Evolutionary conservation across 139 green algal genomes (phyloP).

Genomic region (Penium margaritaceum): DNA sequence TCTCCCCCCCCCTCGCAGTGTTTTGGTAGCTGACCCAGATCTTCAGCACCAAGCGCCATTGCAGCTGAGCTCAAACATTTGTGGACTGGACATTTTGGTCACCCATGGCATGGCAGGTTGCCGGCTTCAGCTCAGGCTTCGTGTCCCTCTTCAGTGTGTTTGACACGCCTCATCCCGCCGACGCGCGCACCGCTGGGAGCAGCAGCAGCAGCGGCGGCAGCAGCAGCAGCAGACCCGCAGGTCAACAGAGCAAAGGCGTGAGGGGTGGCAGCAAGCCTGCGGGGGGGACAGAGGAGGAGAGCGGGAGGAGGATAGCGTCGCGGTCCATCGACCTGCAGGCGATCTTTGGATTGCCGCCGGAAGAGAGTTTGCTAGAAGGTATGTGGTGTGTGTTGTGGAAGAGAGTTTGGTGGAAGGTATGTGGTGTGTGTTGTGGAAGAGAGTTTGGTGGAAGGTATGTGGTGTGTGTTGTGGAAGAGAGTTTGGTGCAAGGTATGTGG

Average conservation of each 20-base stretch:
- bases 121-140: background rate
- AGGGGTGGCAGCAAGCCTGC: background rate
- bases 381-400: background rate
- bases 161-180: background rate
- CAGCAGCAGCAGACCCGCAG: background rate
- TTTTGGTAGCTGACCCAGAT: no score
- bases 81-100: no score
- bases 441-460: no score
- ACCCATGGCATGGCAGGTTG: background rate
- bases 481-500: no score
- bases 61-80: background rate
- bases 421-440: no score
- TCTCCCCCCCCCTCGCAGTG: no score
- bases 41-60: no score
- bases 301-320: background rate
- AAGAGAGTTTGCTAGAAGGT: constrained; percentile 44
- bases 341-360: constrained; percentile 16
- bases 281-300: background rate
- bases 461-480: no score
- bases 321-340: constrained; percentile 28
- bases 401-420: no score
- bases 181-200: background rate
- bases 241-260: background rate
- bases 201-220: background rate
- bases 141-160: constrained; percentile 9